phyloP scores from a whole-genome alignment of 176 grass and related monocot species.

The Musa schizocarpa region DNA sequence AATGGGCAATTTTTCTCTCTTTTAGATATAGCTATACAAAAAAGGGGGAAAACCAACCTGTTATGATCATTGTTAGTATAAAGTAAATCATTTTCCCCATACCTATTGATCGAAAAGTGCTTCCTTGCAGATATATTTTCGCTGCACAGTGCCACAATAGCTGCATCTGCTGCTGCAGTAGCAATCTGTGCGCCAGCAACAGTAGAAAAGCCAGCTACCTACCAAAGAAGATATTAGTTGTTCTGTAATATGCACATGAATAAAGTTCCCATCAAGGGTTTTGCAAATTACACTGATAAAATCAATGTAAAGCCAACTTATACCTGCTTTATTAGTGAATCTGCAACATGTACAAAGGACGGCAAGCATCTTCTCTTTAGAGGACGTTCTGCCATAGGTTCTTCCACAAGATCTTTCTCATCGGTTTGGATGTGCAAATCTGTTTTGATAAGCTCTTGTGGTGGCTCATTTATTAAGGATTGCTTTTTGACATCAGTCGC shows the following conservation, averaged over 20 bases:
- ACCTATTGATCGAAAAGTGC: conserved; percentile 44
- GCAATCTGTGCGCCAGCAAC: conserved; percentile 50
- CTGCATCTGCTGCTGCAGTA: conserved; percentile 60
- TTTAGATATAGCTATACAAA: conserved; percentile 1
- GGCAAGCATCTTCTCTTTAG: conserved; percentile 47
- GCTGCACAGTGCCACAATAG: conserved; percentile 48
- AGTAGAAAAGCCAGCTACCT: conserved; percentile 64
- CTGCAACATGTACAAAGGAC: conserved; percentile 41
- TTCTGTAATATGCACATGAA: not conserved
- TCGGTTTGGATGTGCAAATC: conserved; percentile 43
- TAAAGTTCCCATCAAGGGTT: not conserved
- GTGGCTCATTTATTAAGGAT: conserved; percentile 28
- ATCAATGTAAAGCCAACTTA: not conserved
- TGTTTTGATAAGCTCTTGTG: conserved; percentile 31
- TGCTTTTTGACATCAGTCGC: conserved; percentile 31
- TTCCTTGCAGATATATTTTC: conserved; percentile 56
- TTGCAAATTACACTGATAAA: not conserved
- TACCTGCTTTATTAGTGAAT: conserved; percentile 84
- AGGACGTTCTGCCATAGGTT: conserved; percentile 44
- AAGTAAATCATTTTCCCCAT: conserved; percentile 40
- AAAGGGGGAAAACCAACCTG: conserved; percentile 33
- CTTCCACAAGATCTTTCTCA: conserved; percentile 37
- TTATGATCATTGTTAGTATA: conserved; percentile 34
- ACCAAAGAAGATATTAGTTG: conserved; percentile 18
- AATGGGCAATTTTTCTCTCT: not conserved